Evolutionary conservation across 768 basidiomycete genomes (phyloP), one percentile per base, ranked within the genome.

Genomic region (Leccinum subtestaceum): DNA sequence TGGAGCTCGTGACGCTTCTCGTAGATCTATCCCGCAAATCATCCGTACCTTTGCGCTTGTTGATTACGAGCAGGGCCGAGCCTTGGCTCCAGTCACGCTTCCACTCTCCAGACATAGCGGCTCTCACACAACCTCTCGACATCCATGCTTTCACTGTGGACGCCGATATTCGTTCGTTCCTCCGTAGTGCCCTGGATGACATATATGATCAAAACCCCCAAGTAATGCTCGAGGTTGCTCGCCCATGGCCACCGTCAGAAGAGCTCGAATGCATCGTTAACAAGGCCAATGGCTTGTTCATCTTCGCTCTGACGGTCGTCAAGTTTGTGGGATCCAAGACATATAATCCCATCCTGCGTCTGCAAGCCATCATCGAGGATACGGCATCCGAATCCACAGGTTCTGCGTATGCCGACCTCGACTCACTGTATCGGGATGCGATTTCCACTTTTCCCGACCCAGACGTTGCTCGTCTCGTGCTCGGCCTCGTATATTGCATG

Each of bases 291-390:
- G 66, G 70, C 3, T 61, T 71, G 5, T 73, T 73, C 49, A 67
- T 71, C 9, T 70, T 70, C 49, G 63, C 71, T 2, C 34, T 70
- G 23, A 71, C 72, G 1, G 66, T 72, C 6, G 54, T 68, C 52
- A 67, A 67, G 48, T 72, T 67, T 45, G 61, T 72, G 8, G 68
- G 62, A 21, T 60, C 58, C 15, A 50, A 57, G 21, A 53, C 64
- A 5, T 62, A 68, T 48, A 60, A 66, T 51, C 65, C 65, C 21
- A n/a, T 55, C 19, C 11, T 51, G n/a, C 60, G 65, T 27, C 60
- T 66, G 25, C 60, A 62, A 55, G 56, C 52, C 7, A 49, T 62
- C 15, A 27, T 66, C 31, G 56, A 59, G 8, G 65, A 62, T 11
- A 60, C n/a, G 47, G 9, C 53, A 45, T 58, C 27, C 27, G 27